These are phyloP conservation scores for Tranzscheliella williamsii DNA, from an alignment of 1,284 basidiomycete species.

Conservation along the genomic window DNA sequence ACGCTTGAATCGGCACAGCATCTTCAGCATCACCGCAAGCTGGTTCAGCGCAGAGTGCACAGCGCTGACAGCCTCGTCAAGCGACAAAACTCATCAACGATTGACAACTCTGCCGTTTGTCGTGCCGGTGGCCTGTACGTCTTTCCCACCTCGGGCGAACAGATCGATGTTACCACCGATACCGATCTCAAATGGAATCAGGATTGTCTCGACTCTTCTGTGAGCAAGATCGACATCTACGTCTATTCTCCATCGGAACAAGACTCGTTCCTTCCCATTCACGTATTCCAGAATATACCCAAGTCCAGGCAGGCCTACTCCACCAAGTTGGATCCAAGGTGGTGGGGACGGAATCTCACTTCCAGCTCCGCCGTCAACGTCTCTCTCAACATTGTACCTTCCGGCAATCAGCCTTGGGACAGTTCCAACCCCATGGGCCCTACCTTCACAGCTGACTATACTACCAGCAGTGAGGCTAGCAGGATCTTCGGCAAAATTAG, in stretches of 20 bases:
- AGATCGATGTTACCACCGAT: conserved; percentile 36
- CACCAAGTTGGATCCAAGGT: conserved; percentile 47
- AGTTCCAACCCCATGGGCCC: conserved; percentile 53
- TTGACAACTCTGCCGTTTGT: conserved; percentile 39
- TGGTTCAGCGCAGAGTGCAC: conserved; percentile 26
- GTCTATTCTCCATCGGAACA: conserved; percentile 48
- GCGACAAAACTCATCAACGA: conserved; percentile 31
- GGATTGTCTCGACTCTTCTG: conserved; percentile 34
- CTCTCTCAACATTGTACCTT: conserved; percentile 57
- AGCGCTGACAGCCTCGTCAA: conserved; percentile 11
- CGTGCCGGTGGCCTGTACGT: conserved; percentile 48
- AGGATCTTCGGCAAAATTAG: conserved; percentile 34
- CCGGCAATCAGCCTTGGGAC: conserved; percentile 59
- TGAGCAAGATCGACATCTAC: conserved; percentile 56
- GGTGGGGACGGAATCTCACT: conserved; percentile 50
- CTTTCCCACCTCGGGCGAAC: conserved; percentile 16
- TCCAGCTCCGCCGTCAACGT: conserved; percentile 34
- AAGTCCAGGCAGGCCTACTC: conserved; percentile 28
- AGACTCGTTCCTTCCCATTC: conserved; percentile 45
- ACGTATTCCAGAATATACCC: conserved; percentile 48
- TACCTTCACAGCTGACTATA: conserved; percentile 50
- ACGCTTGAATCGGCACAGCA: conserved; percentile 27
- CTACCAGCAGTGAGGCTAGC: conserved; percentile 29
- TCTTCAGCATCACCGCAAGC: conserved; percentile 30
- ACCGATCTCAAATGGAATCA: conserved; percentile 48